These are phyloP conservation scores for Ilyonectria destructans DNA, from an alignment of 2,329 filamentous ascomycete genomes.

Conservation along the genomic window DNA sequence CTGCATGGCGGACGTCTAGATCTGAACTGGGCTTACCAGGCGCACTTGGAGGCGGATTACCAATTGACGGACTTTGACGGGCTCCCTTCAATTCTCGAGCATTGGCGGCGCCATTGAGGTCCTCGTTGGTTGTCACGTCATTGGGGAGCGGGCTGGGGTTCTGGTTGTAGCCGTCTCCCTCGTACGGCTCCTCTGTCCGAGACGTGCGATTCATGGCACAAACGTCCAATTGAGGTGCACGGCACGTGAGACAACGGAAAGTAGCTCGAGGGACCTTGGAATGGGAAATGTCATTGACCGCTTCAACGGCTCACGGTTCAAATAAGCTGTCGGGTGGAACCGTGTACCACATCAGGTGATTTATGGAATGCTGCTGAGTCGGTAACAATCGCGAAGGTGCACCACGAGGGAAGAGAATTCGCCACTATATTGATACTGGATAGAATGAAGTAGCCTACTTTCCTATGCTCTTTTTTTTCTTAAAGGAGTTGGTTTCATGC, in stretches of 20 bases:
- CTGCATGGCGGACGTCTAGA: not conserved
- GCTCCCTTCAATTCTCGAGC: constrained; percentile 23
- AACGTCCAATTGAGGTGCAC: not conserved
- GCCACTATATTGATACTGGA: no score
- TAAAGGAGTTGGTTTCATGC: no score
- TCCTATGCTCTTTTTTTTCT: no score
- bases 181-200: constrained; percentile 35
- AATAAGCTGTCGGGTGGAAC: not conserved
- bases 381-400: no score
- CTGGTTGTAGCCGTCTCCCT: constrained; percentile 39
- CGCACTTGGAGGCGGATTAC: constrained; percentile 8
- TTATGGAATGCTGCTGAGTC: not conserved
- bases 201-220: constrained; percentile 40
- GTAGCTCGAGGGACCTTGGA: not conserved
- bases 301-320: not conserved
- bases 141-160: constrained; percentile 33
- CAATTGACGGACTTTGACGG: constrained; percentile 19
- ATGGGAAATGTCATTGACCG: not conserved
- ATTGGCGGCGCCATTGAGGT: constrained; percentile 34
- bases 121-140: constrained; percentile 37
- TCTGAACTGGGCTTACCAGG: constrained; percentile 5
- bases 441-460: no score
- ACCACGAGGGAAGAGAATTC: no score
- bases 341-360: constrained; percentile 4
- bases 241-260: not conserved